phyloP scores from a whole-genome alignment of 805 yeast species.

The Wickerhamomyces silvicola region DNA sequence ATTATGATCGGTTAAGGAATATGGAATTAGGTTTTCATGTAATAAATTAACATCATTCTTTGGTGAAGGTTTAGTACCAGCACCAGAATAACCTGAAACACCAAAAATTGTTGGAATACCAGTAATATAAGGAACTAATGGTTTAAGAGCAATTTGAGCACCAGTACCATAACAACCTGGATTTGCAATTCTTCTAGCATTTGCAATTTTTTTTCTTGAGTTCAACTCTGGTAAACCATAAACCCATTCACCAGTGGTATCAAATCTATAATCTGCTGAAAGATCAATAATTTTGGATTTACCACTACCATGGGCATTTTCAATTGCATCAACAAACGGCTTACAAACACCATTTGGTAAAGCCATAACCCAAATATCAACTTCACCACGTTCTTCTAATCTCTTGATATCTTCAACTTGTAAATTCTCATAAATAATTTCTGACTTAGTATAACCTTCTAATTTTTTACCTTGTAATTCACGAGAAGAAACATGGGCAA shows the following conservation, averaged over 20 bases:
- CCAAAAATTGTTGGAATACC: conserved; percentile 88
- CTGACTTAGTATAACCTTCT: conserved; percentile 78
- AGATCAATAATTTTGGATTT: conserved; percentile 82
- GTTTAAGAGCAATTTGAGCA: conserved; percentile 88
- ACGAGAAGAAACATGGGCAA: conserved; percentile 93
- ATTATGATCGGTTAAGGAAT: conserved; percentile 91
- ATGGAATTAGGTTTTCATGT: conserved; percentile 83
- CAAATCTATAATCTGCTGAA: conserved; percentile 95
- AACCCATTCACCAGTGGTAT: conserved; percentile 78
- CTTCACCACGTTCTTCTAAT: conserved; percentile 68
- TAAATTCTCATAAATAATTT: conserved; percentile 76
- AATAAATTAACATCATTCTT: conserved; percentile 79
- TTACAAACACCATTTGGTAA: conserved; percentile 95
- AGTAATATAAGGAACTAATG: conserved; percentile 58
- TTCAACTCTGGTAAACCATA: conserved; percentile 94
- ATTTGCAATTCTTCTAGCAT: conserved; percentile 80
- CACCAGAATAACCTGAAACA: conserved; percentile 97
- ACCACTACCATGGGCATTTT: conserved; percentile 49
- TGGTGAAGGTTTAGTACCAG: conserved; percentile 98
- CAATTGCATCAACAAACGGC: conserved; percentile 79
- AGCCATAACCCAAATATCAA: conserved; percentile 99
- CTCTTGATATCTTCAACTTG: conserved; percentile 79
- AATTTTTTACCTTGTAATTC: conserved; percentile 85
- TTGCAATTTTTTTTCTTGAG: conserved; percentile 56
- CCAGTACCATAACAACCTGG: conserved; percentile 99